Evolutionary conservation across 2,329 filamentous ascomycete genomes (phyloP), one percentile per base, ranked within the genome.

Genomic region (Xylaria arbuscula): DNA sequence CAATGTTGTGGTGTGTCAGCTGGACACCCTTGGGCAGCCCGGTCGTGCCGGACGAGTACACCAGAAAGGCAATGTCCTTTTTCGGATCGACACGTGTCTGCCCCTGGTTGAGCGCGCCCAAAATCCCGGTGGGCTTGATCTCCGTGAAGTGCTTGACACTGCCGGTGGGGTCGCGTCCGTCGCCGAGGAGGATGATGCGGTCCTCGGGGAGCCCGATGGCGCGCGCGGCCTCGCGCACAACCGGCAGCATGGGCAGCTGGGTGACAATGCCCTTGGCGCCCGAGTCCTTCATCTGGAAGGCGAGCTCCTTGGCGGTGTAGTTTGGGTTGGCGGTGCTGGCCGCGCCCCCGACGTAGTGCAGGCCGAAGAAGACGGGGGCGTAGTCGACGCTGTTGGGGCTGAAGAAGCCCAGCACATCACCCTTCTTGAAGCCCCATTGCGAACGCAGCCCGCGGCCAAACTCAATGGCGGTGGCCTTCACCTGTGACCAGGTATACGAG

Each of bases 1-100:
- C 87, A 68, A 97, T 90, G 78, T 98, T 98, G 72, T 82, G 80
- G 80, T 98, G 95, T 8, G 89, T 92, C 38, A 98, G 84, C 87
- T 93, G 92, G 15, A 98, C 95, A 17, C 94, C 95, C 80, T 98
- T 98, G 0, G 95, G 94, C 59, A 94, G 83, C 1, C 95, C 95
- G 0, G 95, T 98, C 0, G 95, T 98, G 8, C 95, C 95, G 8
- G 91, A 94, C 58, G 90, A 93, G 79, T 97, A 98, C 0, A 97
- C 93, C 66, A 98, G 81, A 76, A 96, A 97, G 0, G 93, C 91
- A 32, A 96, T 79, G 77, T 97, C 93, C 66, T 89, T 90, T 58
- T 86, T 85, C 0, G 93, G 88, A 57, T 92, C 84, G 60, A 93
- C 81, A 73, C 87, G 89, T 4, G 89, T 83, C 64, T 86, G 86